A percentile compares a stretch with the other conserved stretches of the same genome.
These are phyloP conservation scores for Lactifluus pinguis DNA, from an alignment of 768 basidiomycete genomes.

Conservation along the genomic window DNA sequence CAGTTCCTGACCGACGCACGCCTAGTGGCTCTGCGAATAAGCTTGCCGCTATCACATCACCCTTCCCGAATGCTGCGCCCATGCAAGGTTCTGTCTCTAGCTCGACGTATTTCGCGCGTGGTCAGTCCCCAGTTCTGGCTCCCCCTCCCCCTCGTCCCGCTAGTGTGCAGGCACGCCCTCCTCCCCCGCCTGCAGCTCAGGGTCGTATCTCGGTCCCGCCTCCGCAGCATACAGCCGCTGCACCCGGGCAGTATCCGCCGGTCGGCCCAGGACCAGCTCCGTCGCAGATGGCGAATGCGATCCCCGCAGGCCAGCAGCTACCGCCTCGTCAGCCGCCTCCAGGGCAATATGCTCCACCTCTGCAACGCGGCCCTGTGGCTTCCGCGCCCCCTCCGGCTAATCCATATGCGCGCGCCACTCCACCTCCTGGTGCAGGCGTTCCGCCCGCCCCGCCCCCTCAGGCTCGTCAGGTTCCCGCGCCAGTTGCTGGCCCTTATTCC, in stretches of 20 bases:
- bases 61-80: constrained; percentile 65
- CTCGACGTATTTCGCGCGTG: constrained; percentile 19
- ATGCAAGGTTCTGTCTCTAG: constrained; percentile 24
- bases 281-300: background rate
- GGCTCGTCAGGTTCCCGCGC: constrained; percentile 12
- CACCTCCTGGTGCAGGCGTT: constrained; percentile 32
- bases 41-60: constrained; percentile 70
- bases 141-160: constrained; percentile 55
- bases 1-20: constrained; percentile 39
- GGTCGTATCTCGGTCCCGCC: constrained; percentile 9
- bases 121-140: constrained; percentile 33
- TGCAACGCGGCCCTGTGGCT: constrained; percentile 23
- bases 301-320: constrained; percentile 13
- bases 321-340: constrained; percentile 34
- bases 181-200: constrained; percentile 8
- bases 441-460: constrained; percentile 25
- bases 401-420: constrained; percentile 32
- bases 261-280: background rate
- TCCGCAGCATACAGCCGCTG: background rate
- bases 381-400: constrained; percentile 24
- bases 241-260: constrained; percentile 7
- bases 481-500: constrained; percentile 24
- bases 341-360: constrained; percentile 21
- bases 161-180: constrained; percentile 34
- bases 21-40: constrained; percentile 45